Conservation (phyloP, 352 stramenopile species). For the Phytophthora multivora region DNA sequence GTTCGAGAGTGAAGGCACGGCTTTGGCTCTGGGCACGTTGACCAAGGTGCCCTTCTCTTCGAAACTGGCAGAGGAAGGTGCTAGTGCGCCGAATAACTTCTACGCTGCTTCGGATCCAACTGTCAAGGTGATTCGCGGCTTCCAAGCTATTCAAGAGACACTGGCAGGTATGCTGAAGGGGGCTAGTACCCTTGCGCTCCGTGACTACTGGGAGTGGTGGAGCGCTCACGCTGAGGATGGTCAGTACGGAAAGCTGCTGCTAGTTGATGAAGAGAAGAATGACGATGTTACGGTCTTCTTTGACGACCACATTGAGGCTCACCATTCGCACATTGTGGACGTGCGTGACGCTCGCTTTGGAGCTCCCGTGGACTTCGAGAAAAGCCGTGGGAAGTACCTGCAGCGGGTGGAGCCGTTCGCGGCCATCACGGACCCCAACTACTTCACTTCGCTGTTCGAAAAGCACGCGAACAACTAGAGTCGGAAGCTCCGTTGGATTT, state of each 20-base stretch:
- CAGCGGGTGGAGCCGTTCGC: slow-evolving; percentile 82
- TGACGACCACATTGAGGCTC: slow-evolving; percentile 81
- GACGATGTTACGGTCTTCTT: slow-evolving; percentile 58
- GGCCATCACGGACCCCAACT: slow-evolving; percentile 75
- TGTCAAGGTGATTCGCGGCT: slow-evolving; percentile 65
- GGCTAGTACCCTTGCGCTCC: slow-evolving; percentile 60
- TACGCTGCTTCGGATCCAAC: slow-evolving; percentile 29
- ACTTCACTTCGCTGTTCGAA: slow-evolving; percentile 72
- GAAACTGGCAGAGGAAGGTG: slow-evolving; percentile 34
- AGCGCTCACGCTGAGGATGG: slow-evolving; percentile 74
- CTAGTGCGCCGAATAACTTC: slow-evolving; percentile 38
- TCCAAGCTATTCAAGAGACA: slow-evolving; percentile 51
- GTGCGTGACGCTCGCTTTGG: slow-evolving; percentile 64
- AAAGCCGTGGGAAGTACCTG: slow-evolving; percentile 56
- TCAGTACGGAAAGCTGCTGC: slow-evolving; percentile 80
- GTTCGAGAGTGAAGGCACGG: slow-evolving; percentile 57
- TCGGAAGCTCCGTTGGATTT: neutral
- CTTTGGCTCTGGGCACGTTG: slow-evolving; percentile 64
- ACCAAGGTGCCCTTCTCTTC: slow-evolving; percentile 64
- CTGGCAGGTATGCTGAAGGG: slow-evolving; percentile 37
- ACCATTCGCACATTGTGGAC: slow-evolving; percentile 81
- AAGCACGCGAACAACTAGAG: slow-evolving; percentile 27
- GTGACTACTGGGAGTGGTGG: slow-evolving; percentile 90
- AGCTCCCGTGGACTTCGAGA: slow-evolving; percentile 55
- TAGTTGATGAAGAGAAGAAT: slow-evolving; percentile 44